phyloP scores from a whole-genome alignment of 1,284 basidiomycete species.

The Inonotus hispidus region DNA sequence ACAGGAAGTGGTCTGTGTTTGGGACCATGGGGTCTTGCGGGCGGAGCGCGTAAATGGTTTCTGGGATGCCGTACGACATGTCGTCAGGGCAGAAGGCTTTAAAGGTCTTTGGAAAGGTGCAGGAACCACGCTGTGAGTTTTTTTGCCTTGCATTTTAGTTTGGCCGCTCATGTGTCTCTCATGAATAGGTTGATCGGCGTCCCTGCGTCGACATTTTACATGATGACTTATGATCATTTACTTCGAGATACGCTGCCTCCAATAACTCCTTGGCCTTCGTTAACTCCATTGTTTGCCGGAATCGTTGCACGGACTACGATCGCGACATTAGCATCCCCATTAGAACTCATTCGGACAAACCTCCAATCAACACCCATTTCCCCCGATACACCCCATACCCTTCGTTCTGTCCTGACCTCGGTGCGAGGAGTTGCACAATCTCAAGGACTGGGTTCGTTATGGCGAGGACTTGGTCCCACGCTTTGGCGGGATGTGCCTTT shows the following conservation, averaged over 20 bases:
- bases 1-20: conserved; percentile 69
- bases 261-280: conserved; percentile 46
- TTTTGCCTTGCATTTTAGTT: not conserved
- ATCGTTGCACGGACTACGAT: conserved; percentile 78
- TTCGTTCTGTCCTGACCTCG: conserved; percentile 60
- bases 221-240: conserved; percentile 94
- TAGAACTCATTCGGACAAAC: conserved; percentile 92
- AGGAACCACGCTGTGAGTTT: conserved; percentile 72
- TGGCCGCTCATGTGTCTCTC: conserved; percentile 20
- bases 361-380: conserved; percentile 82
- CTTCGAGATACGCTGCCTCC: conserved; percentile 57
- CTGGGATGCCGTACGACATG: conserved; percentile 73
- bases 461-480: conserved; percentile 88
- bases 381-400: conserved; percentile 64
- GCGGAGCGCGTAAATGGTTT: conserved; percentile 76
- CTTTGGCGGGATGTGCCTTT: conserved; percentile 98
- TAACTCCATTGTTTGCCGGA: conserved; percentile 80
- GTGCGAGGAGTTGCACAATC: conserved; percentile 55
- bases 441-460: conserved; percentile 71
- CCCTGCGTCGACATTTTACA: conserved; percentile 90
- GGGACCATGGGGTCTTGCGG: conserved; percentile 65
- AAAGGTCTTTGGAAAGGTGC: conserved; percentile 87
- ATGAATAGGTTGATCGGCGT: conserved; percentile 80
- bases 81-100: conserved; percentile 72
- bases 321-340: conserved; percentile 78